Base-by-base conservation (phyloP, 2,329 filamentous ascomycete genomes). In the Pestalotiopsis sp. region DNA sequence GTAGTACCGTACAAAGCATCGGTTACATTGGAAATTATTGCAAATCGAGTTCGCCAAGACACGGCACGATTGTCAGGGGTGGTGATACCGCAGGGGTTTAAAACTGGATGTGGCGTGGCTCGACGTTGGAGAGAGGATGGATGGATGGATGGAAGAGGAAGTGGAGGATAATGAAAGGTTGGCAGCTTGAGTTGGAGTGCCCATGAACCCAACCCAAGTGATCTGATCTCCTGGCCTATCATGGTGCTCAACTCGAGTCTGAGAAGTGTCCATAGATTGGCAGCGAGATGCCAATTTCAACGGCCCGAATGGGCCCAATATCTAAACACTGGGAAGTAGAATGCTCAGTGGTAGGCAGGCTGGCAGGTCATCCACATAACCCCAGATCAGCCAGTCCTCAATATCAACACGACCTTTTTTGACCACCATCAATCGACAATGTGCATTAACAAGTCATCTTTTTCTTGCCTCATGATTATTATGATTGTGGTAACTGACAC, bases 31-130 rank as follows among this genome's bases (percentile, higher is more conserved):
- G 9, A n/a, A 40, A 59, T 59, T 14, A 20, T 40, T 62, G 12
- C n/a, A 20, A 62, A n/a, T 31, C 62, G 23, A 49, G 63, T 66
- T 23, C 31, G 63, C 41, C 41, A 66, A 66, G 63, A 66, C 63
- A 66, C 63, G 63, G 63, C 63, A 56, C 63, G 63, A n/a, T 56
- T 57, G 27, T 23, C 41, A 27, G 27, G 38, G 41, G 23, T 52
- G 31, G 23, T 12, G 11, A 27, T 31, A n/a, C 23, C 7, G 12
- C 49, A 57, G 23, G 27, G 45, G 63, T 31, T 66, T 25, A 57
- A 66, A 27, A 45, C 41, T 66, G 45, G 25, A 40, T 66, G 63
- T 66, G 63, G 63, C 63, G 49, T 20, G 41, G 27, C 40, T 17
- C 41, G 25, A 25, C n/a, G 13, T 52, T 49, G 38, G 62, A 52